Evolutionary conservation across 176 grass and related monocot species (phyloP).

Genomic region (barley (Hordeum vulgare)): DNA sequence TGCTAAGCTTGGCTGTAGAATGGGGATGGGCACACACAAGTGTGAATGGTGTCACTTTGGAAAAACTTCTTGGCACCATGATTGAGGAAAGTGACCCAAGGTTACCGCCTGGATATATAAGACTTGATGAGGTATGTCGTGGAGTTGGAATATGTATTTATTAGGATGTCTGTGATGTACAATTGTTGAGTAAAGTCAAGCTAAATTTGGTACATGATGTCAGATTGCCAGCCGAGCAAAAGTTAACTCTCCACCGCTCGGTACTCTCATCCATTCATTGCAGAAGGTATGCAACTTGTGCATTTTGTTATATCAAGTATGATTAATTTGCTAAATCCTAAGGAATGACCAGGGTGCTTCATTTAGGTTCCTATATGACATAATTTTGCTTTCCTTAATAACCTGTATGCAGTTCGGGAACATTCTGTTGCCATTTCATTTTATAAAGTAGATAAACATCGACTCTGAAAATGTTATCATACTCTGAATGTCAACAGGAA

Average conservation of each 20-base stretch:
- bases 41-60: slow-evolving; percentile 46
- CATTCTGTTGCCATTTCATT: background rate
- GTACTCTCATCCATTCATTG: slow-evolving; percentile 57
- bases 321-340: background rate
- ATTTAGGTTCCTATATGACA: background rate
- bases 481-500: slow-evolving; percentile 44
- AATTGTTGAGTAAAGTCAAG: slow-evolving; percentile 2
- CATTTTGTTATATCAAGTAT: slow-evolving; percentile 5
- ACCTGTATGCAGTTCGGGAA: background rate
- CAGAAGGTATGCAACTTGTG: slow-evolving; percentile 42
- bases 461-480: background rate
- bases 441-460: background rate
- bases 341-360: background rate
- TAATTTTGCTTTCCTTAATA: background rate
- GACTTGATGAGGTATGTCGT: slow-evolving; percentile 73
- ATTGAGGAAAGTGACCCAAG: slow-evolving; percentile 68
- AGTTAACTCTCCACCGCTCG: slow-evolving; percentile 59
- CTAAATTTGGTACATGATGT: slow-evolving; percentile 16
- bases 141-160: background rate
- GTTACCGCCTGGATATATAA: slow-evolving; percentile 87
- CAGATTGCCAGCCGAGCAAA: slow-evolving; percentile 85
- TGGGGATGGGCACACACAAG: slow-evolving; percentile 70
- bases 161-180: background rate
- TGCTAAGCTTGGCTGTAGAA: slow-evolving; percentile 66
- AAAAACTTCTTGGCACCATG: slow-evolving; percentile 81